Evolutionary conservation across 371 early-diverging fungal genomes (phyloP).

Genomic region (Zopfochytrium polystomum): DNA sequence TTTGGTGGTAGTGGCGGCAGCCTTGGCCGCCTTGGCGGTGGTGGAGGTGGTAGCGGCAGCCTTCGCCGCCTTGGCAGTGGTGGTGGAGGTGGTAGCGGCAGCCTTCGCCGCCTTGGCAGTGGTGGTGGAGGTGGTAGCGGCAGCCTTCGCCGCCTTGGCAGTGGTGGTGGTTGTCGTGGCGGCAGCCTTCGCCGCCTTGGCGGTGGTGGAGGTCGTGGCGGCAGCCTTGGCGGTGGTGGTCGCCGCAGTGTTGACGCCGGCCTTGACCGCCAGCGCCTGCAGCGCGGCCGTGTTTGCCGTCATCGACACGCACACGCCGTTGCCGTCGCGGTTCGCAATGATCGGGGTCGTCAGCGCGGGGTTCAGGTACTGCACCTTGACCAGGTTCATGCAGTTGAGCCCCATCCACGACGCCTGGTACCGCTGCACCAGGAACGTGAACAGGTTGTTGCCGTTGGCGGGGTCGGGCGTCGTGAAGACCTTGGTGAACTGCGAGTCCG

Average conservation of each 20-base stretch:
- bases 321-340: conserved; percentile 12
- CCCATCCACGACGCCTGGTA: conserved; percentile 21
- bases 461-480: conserved; percentile 21
- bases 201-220: not conserved
- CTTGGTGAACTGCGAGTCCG: conserved; percentile 21
- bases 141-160: not conserved
- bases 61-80: not conserved
- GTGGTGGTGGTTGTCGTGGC: not conserved
- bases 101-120: too few relatives aligned
- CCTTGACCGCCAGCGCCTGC: not conserved
- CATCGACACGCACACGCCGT: conserved; percentile 3
- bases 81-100: not conserved
- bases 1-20: too few relatives aligned
- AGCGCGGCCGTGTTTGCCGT: conserved; percentile 10
- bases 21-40: not conserved
- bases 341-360: conserved; percentile 1
- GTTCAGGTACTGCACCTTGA: not conserved
- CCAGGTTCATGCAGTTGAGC: conserved; percentile 11
- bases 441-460: conserved; percentile 24
- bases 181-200: not conserved
- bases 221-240: conserved; percentile 47
- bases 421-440: conserved; percentile 30
- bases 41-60: not conserved
- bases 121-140: not conserved
- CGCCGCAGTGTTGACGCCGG: conserved; percentile 65